These are phyloP conservation scores for Phytophthora pinifolia DNA, from an alignment of 352 stramenopile genomes.

Conservation along the genomic window DNA sequence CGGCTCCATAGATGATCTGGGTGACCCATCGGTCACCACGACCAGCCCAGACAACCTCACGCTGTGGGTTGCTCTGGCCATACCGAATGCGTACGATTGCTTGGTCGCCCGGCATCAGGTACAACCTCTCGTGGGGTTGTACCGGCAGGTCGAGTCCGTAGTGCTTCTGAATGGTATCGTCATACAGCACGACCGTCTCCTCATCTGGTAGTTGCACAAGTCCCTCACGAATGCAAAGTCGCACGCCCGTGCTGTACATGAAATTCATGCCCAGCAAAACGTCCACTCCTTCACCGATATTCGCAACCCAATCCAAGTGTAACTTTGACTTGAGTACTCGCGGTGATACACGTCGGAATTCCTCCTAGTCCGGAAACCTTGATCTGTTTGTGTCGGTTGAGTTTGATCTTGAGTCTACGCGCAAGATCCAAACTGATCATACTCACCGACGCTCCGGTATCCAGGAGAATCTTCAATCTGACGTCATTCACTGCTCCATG, in stretches of 20 bases:
- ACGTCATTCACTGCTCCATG: not conserved
- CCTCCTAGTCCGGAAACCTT: slow-evolving; percentile 9
- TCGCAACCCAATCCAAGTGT: slow-evolving; percentile 22
- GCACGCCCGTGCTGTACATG: slow-evolving; percentile 22
- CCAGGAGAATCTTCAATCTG: slow-evolving; percentile 3
- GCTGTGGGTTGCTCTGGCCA: not conserved
- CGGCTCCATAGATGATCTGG: not conserved
- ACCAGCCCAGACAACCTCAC: not conserved
- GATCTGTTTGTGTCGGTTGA: not conserved
- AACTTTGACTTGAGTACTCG: slow-evolving; percentile 20
- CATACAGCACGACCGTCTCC: not conserved
- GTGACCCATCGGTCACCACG: slow-evolving; percentile 1
- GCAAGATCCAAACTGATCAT: slow-evolving; percentile 12
- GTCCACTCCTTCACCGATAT: slow-evolving; percentile 27
- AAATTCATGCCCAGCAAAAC: slow-evolving; percentile 31
- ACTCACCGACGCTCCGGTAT: slow-evolving; percentile 17
- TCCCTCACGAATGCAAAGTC: slow-evolving; percentile 5
- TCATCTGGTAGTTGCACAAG: not conserved
- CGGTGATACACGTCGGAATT: slow-evolving; percentile 11
- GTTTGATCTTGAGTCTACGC: slow-evolving; percentile 20
- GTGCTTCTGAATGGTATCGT: not conserved
- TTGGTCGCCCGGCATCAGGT: not conserved
- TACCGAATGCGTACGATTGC: not conserved
- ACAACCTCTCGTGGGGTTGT: not conserved
- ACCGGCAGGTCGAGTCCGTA: not conserved